phyloP scores from a whole-genome alignment of 306 rosid genomes.

The Fragaria iinumae region DNA sequence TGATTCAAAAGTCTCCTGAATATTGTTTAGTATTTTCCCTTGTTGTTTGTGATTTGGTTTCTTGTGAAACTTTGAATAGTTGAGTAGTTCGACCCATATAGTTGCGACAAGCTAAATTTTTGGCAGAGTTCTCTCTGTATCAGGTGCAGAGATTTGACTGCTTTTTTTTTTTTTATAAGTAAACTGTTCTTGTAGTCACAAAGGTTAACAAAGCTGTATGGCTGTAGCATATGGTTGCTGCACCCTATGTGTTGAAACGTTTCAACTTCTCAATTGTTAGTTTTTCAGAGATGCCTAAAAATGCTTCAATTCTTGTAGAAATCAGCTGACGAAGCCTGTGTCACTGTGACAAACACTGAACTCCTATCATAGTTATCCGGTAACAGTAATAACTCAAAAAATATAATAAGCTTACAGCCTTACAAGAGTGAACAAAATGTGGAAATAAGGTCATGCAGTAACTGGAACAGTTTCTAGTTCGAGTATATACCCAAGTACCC shows the following conservation, averaged over 20 bases:
- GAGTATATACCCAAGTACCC: no score
- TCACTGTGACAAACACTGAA: background rate
- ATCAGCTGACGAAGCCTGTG: background rate
- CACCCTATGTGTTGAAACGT: background rate
- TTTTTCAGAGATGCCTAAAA: background rate
- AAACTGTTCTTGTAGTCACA: background rate
- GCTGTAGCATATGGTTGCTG: background rate
- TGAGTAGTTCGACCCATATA: background rate
- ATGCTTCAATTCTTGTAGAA: background rate
- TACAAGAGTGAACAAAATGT: background rate
- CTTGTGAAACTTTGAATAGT: background rate
- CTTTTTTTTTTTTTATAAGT: background rate
- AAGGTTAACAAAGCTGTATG: background rate
- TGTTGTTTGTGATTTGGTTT: background rate
- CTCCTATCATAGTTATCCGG: no score
- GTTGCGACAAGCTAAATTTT: background rate
- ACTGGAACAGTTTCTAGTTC: background rate
- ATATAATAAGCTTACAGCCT: no score
- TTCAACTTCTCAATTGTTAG: background rate
- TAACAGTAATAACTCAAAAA: no score
- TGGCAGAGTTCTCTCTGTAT: background rate
- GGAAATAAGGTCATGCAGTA: background rate
- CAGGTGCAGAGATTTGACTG: background rate
- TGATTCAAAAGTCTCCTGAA: background rate
- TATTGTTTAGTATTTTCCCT: background rate